Evolutionary conservation across 345 rosid genomes (phyloP), one percentile per base, ranked within the genome.

Genomic region (Citrus reticulata): DNA sequence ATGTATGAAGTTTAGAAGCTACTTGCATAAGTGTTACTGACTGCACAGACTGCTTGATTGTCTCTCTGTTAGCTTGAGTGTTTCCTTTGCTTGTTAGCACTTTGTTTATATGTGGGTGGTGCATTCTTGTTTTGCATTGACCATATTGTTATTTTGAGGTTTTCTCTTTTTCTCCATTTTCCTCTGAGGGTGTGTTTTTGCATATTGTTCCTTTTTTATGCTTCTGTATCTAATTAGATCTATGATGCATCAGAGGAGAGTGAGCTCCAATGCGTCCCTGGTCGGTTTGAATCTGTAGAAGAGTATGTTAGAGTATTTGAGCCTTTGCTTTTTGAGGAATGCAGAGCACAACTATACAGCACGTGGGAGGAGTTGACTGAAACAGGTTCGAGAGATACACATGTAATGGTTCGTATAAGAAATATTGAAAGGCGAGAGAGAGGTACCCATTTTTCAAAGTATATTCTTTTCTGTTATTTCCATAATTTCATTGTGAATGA

Each of bases 271-370:
- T 86, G 91, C 72, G 98, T 96, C 79, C 99, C 99, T 27, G 98
- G 95, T 63, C 87, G 81, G 76, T 96, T 96, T 88, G 99, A 93
- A 78, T 96, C 95, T 64, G 87, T 87, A 68, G 99, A 94, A 74
- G 98, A 94, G 46, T 96, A 96, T 82, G 91, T 91, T 8, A 89
- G 91, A 87, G 98, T 96, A 37, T 96, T 96, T 90, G 99, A 96
- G 83, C 99, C 99, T 76, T 80, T 96, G 84, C 99, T 96, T 84
- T 96, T 96, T 80, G 99, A 96, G 88, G 99, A 96, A 82, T 96
- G 99, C 75, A 98, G 99, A 75, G 99, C 99, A 42, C 98, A 96
- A 74, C 93, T 96, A 77, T 90, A 94, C 82, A 89, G 98, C 87
- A 83, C 98, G 22, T 96, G 97, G 99, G 99, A 96, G 87, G 98